Evolutionary conservation across 139 green algal genomes (phyloP), one percentile per base, ranked within the genome.

Genomic region (Nannochloris sp.): DNA sequence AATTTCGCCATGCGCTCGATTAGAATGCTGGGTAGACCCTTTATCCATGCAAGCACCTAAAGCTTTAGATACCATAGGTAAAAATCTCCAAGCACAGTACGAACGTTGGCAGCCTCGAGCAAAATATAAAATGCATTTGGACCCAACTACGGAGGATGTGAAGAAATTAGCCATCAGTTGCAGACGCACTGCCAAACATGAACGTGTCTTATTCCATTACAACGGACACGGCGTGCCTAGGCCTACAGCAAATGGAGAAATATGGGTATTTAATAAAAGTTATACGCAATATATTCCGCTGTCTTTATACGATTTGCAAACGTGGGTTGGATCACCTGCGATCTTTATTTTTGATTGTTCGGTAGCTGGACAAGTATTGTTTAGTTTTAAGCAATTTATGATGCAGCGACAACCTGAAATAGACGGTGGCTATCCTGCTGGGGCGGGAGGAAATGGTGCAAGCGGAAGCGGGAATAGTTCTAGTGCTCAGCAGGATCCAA

Each of bases 241-340:
- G 31, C 95, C 95, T 6, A 99, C 95, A 6, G 77, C 74, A 4
- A 99, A 99, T 68, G 95, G 95, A 13, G 95, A 99, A 76, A 72
- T 97, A 51, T 97, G 91, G 91, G 85, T 97, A 12, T 97, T 97
- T 83, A 97, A 97, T 81, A 91, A 80, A 65, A 71, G 76, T 15
- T 98, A 96, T 85, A 98, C 92, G 32, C 93, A 99, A 79, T 99
- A 99, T 83, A 99, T 99, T 60, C 95, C 95, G 6, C 82, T 99
- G 15, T 96, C 85, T 25, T 80, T 98, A 31, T 97, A 97, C 61
- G 93, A 99, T 63, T 77, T 99, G 35, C 87, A 96, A 62, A 81
- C 73, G 15, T 99, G 95, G 95, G 63, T 97, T 51, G 85, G 84
- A 39, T 87, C 81, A 1, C 94, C 94, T 4, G 84, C 81, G 60